Percentiles rank a stretch among this genome's conserved stretches.
Conservation (phyloP, 768 basidiomycete genomes). For the Naganishia onofrii region DNA sequence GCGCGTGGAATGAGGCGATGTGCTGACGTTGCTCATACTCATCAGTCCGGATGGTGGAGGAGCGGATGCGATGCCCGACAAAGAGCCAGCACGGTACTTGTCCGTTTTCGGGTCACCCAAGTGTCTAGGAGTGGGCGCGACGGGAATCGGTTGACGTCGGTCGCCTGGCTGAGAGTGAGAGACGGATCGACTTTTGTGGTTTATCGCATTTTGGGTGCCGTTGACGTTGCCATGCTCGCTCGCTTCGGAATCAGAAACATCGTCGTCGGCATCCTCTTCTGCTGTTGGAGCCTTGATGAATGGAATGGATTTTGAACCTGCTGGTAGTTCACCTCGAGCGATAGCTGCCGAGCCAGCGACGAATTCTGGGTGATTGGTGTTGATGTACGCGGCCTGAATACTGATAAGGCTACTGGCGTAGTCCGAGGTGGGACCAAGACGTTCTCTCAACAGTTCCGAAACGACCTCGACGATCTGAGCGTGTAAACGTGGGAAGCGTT, state of each 20-base stretch:
- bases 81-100: slow-evolving; percentile 40
- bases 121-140: slow-evolving; percentile 51
- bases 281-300: slow-evolving; percentile 56
- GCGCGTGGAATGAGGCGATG: slow-evolving; percentile 60
- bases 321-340: slow-evolving; percentile 42
- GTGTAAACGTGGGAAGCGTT: slow-evolving; percentile 90
- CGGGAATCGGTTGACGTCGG: slow-evolving; percentile 52
- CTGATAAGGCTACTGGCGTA: slow-evolving; percentile 92
- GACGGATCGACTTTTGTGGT: slow-evolving; percentile 62
- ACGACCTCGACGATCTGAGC: slow-evolving; percentile 92
- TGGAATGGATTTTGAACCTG: slow-evolving; percentile 31
- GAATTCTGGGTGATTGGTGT: slow-evolving; percentile 96
- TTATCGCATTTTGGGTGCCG: slow-evolving; percentile 55
- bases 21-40: slow-evolving; percentile 30
- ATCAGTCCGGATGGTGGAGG: slow-evolving; percentile 30
- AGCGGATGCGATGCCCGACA: slow-evolving; percentile 25
- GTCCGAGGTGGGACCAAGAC: slow-evolving; percentile 92
- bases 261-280: slow-evolving; percentile 58
- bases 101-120: slow-evolving; percentile 33
- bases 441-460: slow-evolving; percentile 91
- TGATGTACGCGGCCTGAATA: slow-evolving; percentile 98
- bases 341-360: slow-evolving; percentile 68
- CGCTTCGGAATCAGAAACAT: slow-evolving; percentile 36
- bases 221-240: slow-evolving; percentile 30
- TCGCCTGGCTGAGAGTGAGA: slow-evolving; percentile 77